phyloP scores from a whole-genome alignment of 305 asterid genomes.

The Euphrasia arctica region DNA sequence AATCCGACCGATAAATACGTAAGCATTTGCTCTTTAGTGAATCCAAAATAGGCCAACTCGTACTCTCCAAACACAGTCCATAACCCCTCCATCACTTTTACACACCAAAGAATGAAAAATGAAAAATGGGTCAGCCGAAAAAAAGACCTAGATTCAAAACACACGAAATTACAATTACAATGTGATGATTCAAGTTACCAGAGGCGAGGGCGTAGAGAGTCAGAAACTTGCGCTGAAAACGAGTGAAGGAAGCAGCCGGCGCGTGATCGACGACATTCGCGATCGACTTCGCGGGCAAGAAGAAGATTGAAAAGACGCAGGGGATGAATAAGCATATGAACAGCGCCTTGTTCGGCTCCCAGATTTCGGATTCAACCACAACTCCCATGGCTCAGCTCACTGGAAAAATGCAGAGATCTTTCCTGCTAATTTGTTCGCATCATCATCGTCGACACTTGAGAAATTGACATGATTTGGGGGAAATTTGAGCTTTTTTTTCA shows the following conservation, averaged over 20 bases:
- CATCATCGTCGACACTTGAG: no score
- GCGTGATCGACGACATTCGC: slow-evolving; percentile 64
- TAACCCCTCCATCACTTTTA: slow-evolving; percentile 64
- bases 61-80: slow-evolving; percentile 78
- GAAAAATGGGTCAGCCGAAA: slow-evolving; percentile 13
- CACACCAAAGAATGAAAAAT: slow-evolving; percentile 7
- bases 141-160: slow-evolving; percentile 8
- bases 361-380: slow-evolving; percentile 62
- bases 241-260: slow-evolving; percentile 45
- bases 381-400: slow-evolving; percentile 55
- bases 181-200: slow-evolving; percentile 32
- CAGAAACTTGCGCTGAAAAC: slow-evolving; percentile 66
- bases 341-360: slow-evolving; percentile 68
- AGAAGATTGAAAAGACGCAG: slow-evolving; percentile 53
- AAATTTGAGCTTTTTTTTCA: background rate
- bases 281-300: slow-evolving; percentile 40
- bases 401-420: slow-evolving; percentile 5
- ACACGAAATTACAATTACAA: background rate
- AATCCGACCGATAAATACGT: slow-evolving; percentile 55
- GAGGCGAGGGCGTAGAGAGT: slow-evolving; percentile 66
- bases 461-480: background rate
- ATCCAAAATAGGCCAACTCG: slow-evolving; percentile 58
- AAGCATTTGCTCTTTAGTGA: slow-evolving; percentile 64
- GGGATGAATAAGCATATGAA: slow-evolving; percentile 48
- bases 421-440: background rate